Conservation (phyloP, 78 protist species). For the Dictyostelium capitatum region DNA sequence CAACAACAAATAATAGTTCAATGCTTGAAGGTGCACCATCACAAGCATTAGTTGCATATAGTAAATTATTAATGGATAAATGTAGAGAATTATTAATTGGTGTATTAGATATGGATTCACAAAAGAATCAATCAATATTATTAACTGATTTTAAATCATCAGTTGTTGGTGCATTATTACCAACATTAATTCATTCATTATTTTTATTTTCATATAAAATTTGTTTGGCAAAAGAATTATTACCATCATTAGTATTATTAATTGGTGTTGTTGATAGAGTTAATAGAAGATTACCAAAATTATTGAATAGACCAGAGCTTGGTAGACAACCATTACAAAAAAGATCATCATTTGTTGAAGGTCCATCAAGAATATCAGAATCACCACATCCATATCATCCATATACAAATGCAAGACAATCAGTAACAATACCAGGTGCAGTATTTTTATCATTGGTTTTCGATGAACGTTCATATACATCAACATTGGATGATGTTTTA, state of each 20-base stretch:
- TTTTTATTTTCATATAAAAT: conserved; percentile 64
- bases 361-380: conserved; percentile 68
- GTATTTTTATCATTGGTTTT: conserved; percentile 76
- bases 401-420: conserved; percentile 59
- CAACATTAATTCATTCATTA: conserved; percentile 75
- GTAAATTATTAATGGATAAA: conserved; percentile 59
- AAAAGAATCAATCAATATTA: conserved; percentile 52
- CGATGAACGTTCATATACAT: conserved; percentile 58
- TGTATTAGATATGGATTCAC: conserved; percentile 45
- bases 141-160: conserved; percentile 80
- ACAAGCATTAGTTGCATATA: conserved; percentile 67
- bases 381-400: conserved; percentile 79
- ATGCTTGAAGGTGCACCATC: conserved; percentile 56
- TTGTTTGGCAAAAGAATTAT: conserved; percentile 73
- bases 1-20: background rate
- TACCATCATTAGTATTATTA: conserved; percentile 61
- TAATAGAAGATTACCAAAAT: conserved; percentile 66
- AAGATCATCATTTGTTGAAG: conserved; percentile 70
- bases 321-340: conserved; percentile 74
- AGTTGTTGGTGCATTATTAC: conserved; percentile 81
- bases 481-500: conserved; percentile 38
- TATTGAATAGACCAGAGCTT: conserved; percentile 64
- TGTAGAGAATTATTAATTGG: conserved; percentile 64
- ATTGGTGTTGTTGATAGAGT: conserved; percentile 74
- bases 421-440: conserved; percentile 71